Evolutionary conservation across 176 grass and related monocot genomes (phyloP).

Genomic region (Otatea glauca): DNA sequence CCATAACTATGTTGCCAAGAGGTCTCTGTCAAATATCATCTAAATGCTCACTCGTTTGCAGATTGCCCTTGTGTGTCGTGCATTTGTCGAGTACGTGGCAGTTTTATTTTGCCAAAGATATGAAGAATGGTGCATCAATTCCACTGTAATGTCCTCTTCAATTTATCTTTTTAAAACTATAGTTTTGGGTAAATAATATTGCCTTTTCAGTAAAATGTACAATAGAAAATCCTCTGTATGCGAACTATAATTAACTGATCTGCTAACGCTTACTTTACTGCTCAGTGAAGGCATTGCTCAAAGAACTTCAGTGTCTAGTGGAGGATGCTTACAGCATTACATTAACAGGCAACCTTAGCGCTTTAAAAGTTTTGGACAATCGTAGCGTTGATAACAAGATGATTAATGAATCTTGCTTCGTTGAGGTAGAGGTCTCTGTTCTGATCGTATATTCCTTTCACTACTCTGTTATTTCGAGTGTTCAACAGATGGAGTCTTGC

Average conservation of each 20-base stretch:
- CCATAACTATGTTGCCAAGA: not conserved
- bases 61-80: not conserved
- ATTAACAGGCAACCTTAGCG: slow-evolving; percentile 38
- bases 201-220: not conserved
- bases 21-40: not conserved
- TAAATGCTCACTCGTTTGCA: not conserved
- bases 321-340: slow-evolving; percentile 45
- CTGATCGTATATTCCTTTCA: not conserved
- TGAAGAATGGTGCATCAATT: not conserved
- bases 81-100: not conserved
- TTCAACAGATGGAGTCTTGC: not conserved
- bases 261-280: slow-evolving; percentile 18
- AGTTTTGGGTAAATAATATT: not conserved
- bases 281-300: slow-evolving; percentile 54
- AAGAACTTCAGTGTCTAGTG: slow-evolving; percentile 57
- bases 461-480: not conserved
- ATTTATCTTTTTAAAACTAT: not conserved
- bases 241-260: not conserved
- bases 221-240: not conserved
- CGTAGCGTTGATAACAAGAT: not conserved
- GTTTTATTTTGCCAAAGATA: slow-evolving; percentile 2
- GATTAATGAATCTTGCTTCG: not conserved
- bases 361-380: not conserved
- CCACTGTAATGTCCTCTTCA: not conserved
- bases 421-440: slow-evolving; percentile 27